phyloP scores from a whole-genome alignment of 495 filamentous ascomycete species.

The Penicillium cinerascens region DNA sequence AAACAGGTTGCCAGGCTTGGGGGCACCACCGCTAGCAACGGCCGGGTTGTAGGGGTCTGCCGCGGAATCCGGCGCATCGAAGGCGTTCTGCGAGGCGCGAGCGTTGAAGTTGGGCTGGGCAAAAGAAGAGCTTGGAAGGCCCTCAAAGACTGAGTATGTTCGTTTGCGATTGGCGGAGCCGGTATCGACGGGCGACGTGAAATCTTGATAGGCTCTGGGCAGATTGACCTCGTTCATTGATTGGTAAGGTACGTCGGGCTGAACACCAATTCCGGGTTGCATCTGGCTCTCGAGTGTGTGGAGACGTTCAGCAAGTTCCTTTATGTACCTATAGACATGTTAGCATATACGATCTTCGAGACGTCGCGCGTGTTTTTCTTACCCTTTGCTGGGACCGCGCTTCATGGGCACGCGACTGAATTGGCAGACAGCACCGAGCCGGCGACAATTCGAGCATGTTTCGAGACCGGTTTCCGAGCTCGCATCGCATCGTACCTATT shows the following conservation, averaged over 20 bases:
- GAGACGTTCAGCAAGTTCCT: slow-evolving; percentile 87
- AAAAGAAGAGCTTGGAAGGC: slow-evolving; percentile 45
- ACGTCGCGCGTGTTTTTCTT: slow-evolving; percentile 22
- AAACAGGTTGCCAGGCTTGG: slow-evolving; percentile 38
- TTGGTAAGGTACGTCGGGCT: slow-evolving; percentile 46
- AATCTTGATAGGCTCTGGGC: slow-evolving; percentile 45
- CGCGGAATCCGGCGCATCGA: slow-evolving; percentile 37
- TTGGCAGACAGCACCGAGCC: slow-evolving; percentile 71
- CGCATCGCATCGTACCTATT: slow-evolving; percentile 84
- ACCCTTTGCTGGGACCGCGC: slow-evolving; percentile 93
- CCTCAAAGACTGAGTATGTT: slow-evolving; percentile 56
- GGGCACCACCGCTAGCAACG: slow-evolving; percentile 25
- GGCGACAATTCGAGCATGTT: slow-evolving; percentile 81
- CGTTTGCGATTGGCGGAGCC: slow-evolving; percentile 47
- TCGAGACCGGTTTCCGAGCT: slow-evolving; percentile 72
- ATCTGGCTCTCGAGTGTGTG: slow-evolving; percentile 74
- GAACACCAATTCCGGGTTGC: slow-evolving; percentile 42
- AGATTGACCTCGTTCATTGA: slow-evolving; percentile 46
- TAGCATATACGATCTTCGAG: slow-evolving; percentile 11
- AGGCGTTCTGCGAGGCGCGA: slow-evolving; percentile 38
- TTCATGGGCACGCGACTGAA: slow-evolving; percentile 95
- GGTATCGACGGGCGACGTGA: slow-evolving; percentile 44
- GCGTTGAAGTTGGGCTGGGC: slow-evolving; percentile 44
- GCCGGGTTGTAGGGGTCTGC: slow-evolving; percentile 42
- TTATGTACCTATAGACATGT: slow-evolving; percentile 70